Percentiles rank a stretch among this genome's conserved stretches.
phyloP scores from a whole-genome alignment of 495 filamentous ascomycete species.

The Penicillium parvum region DNA sequence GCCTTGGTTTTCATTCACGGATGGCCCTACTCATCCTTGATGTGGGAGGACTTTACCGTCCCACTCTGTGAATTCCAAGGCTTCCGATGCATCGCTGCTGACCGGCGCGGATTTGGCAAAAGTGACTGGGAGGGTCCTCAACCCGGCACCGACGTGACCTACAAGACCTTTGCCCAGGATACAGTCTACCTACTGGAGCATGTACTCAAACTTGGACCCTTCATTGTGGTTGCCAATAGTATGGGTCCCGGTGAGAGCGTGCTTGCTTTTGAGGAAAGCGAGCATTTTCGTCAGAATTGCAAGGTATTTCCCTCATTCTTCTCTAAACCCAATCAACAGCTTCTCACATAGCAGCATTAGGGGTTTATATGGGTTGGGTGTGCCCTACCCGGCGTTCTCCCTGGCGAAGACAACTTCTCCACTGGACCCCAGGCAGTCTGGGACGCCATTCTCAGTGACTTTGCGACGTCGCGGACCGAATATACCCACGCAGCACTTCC shows the following conservation, averaged over 20 bases:
- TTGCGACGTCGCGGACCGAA: not conserved
- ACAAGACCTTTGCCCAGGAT: slow-evolving; percentile 19
- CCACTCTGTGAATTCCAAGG: slow-evolving; percentile 21
- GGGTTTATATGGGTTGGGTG: not conserved
- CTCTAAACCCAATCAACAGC: not conserved
- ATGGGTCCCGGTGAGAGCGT: slow-evolving; percentile 22
- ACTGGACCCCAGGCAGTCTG: not conserved
- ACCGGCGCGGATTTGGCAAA: slow-evolving; percentile 28
- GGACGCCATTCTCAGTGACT: not conserved
- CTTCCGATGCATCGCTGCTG: slow-evolving; percentile 20
- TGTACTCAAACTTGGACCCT: slow-evolving; percentile 6
- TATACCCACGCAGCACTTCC: not conserved
- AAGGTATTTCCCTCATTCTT: not conserved
- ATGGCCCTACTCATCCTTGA: slow-evolving; percentile 28
- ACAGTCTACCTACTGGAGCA: slow-evolving; percentile 3
- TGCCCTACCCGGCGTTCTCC: not conserved
- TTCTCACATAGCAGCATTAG: not conserved
- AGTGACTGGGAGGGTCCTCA: slow-evolving; percentile 17
- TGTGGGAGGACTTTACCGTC: slow-evolving; percentile 24
- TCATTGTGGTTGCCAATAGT: slow-evolving; percentile 21
- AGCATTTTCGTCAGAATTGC: slow-evolving; percentile 3
- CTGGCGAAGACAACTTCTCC: not conserved
- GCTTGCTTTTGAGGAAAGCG: slow-evolving; percentile 8
- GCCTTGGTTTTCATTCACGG: slow-evolving; percentile 28
- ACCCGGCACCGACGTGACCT: slow-evolving; percentile 12